Conservation (phyloP, 805 yeast species). For the Metschnikowia continentalis region DNA sequence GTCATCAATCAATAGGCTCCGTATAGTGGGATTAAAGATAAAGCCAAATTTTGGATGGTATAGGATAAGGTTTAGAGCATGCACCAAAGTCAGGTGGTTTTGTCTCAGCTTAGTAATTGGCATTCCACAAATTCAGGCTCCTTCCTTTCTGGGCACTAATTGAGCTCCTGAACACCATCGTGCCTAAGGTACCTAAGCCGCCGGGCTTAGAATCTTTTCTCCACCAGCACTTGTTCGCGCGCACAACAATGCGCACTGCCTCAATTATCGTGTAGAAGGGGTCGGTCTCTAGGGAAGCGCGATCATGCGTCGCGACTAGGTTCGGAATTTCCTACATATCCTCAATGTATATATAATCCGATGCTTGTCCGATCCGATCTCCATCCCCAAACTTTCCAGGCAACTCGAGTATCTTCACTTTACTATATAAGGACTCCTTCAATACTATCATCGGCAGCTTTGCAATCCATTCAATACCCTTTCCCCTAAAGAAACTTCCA, state of each 20-base stretch:
- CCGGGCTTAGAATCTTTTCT: neutral
- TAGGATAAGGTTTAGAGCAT: too few species aligned
- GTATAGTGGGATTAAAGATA: too few species aligned
- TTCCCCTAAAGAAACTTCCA: neutral
- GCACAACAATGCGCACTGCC: slow-evolving; percentile 3
- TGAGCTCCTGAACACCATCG: neutral
- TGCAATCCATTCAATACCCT: neutral
- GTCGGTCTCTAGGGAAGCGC: neutral
- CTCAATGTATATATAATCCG: neutral
- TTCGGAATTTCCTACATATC: neutral
- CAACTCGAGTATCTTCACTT: neutral
- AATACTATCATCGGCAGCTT: neutral
- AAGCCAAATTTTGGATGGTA: too few species aligned
- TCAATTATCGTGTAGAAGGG: slow-evolving; percentile 1
- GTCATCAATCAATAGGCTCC: too few species aligned
- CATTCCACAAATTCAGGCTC: neutral
- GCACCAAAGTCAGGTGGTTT: too few species aligned
- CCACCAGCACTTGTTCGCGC: neutral
- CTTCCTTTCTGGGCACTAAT: neutral
- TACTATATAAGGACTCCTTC: neutral
- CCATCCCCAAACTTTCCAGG: neutral
- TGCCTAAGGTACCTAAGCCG: neutral
- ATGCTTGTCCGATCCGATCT: neutral
- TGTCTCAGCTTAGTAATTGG: neutral
- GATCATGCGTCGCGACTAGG: slow-evolving; percentile 4